Evolutionary conservation across 23 red algal species (phyloP), one percentile per base, ranked within the genome.

Genomic region (Agarophyton chilense): DNA sequence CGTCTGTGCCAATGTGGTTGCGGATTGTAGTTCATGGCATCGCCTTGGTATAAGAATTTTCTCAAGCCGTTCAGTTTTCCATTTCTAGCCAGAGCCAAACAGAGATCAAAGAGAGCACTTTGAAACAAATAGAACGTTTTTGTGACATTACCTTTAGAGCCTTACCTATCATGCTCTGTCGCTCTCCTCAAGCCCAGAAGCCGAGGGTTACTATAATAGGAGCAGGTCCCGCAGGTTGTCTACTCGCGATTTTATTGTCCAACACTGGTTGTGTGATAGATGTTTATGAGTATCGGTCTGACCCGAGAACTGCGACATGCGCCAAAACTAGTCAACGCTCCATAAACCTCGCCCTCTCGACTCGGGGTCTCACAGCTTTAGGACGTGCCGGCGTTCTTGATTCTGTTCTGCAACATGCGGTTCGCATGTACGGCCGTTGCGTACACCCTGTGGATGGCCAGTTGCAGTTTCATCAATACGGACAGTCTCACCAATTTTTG

Each of bases 281-380:
- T 75, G 41, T 91, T 12, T 81, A 91, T 49, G 96, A 98, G 41
- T 94, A 93, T 72, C 92, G 96, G 22, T 49, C 51, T 16, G 96
- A 94, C 75, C 72, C 82, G 33, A 61, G 92, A 36, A 61, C 32
- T 40, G 47, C 52, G 0, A 32, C 55, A 12, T 38, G 68, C 0
- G 77, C 43, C 21, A 26, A 32, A 35, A 22, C 4, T 0, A 26
- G 61, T 21, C 82, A 72, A 25, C 62, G 96, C 10, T 99, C 97
- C 33, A 99, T 99, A 78, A 99, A 99, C 85, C 86, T 99, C 51
- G 97, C 97, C 17, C 79, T 99, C 19, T 99, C 97, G 5, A 95
- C 93, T 6, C 86, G 97, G 34, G 97, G 97, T 10, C 92, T 99
- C 51, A 90, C 89, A 31, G 97, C 97, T 14, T 61, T 99, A 5